Base-by-base conservation (phyloP, 2,329 filamentous ascomycete species). In the Capronia americana region DNA sequence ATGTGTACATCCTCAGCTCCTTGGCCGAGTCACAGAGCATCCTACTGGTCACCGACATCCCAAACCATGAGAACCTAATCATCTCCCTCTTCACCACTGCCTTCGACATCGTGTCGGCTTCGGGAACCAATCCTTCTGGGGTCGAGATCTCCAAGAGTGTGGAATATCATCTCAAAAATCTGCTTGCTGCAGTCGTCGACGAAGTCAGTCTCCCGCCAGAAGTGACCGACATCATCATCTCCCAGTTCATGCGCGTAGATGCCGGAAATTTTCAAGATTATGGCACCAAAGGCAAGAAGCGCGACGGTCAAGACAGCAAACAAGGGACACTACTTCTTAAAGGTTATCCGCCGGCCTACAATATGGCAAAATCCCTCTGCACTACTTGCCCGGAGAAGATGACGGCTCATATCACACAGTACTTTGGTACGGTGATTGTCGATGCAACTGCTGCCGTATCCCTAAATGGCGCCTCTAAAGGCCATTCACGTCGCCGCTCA, bases 391-490 rank as follows among this genome's bases (percentile, higher is more conserved):
- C 92, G 0, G 94, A 97, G 72, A 96, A 96, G 79, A 97, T 99
- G 94, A 90, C 92, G 0, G 90, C 93, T 68, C 92, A 96, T 72
- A 90, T 98, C 63, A 94, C 92, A 71, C 93, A 96, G 75, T 99
- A 98, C 77, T 99, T 99, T 77, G 96, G 93, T 78, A 93, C 96
- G 64, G 93, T 98, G 59, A 96, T 99, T 65, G 88, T 98, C 68
- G 93, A 97, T 75, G 91, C 93, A 3, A 93, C 89, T 44, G 60
- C 64, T 17, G 61, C 68, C 7, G 51, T 64, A 14, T 60, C 58
- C 3, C 55, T 57, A n/a, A 64, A 67, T 46, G 86, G 86, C 4
- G 63, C 70, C 20, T 74, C 73, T 28, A 83, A 80, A 69, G 72
- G 75, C 28, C 70, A 72, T 30, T 82, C 81, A 66, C 76, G 81